These are phyloP conservation scores for Claviceps sorghi DNA, from an alignment of 2,329 filamentous ascomycete species.

Conservation along the genomic window DNA sequence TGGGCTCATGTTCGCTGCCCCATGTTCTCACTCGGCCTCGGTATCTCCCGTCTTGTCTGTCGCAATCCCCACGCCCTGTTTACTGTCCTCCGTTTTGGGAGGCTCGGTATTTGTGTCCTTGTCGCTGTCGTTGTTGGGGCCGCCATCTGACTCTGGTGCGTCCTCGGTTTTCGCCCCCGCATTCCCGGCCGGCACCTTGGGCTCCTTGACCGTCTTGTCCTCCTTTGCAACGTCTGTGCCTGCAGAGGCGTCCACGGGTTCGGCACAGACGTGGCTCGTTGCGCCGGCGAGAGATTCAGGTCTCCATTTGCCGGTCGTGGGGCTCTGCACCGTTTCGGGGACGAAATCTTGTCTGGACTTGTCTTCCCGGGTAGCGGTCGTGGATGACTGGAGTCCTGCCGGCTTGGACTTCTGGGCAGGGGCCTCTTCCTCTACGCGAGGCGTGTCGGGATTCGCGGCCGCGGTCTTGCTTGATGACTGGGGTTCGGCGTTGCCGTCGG, in stretches of 20 bases:
- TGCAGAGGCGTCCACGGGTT: constrained; percentile 13
- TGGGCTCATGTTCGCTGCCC: too few relatives aligned
- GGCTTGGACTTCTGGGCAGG: constrained; percentile 2
- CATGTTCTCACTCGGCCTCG: neutral
- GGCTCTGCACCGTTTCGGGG: constrained; percentile 8
- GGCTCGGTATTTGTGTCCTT: constrained; percentile 4
- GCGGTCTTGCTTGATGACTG: neutral
- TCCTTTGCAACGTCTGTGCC: constrained; percentile 12
- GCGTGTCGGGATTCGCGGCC: neutral
- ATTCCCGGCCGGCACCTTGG: constrained; percentile 10
- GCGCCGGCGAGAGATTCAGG: constrained; percentile 7
- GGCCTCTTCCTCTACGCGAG: constrained; percentile 4
- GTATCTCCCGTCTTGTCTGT: constrained; percentile 4
- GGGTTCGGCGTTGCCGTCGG: constrained; percentile 8
- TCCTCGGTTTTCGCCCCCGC: constrained; percentile 8
- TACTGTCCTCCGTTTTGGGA: constrained; percentile 8
- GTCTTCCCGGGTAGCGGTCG: constrained; percentile 5
- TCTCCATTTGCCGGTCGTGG: constrained; percentile 7
- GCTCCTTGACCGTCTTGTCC: constrained; percentile 16
- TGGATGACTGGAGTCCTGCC: constrained; percentile 17
- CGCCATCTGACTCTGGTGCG: constrained; percentile 13
- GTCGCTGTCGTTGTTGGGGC: constrained; percentile 13
- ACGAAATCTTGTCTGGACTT: constrained; percentile 2
- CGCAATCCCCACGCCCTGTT: constrained; percentile 8
- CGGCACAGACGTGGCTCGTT: constrained; percentile 12